Evolutionary conservation across 1,139 yeast genomes (phyloP).

Genomic region (Zygoascus hellenicus): DNA sequence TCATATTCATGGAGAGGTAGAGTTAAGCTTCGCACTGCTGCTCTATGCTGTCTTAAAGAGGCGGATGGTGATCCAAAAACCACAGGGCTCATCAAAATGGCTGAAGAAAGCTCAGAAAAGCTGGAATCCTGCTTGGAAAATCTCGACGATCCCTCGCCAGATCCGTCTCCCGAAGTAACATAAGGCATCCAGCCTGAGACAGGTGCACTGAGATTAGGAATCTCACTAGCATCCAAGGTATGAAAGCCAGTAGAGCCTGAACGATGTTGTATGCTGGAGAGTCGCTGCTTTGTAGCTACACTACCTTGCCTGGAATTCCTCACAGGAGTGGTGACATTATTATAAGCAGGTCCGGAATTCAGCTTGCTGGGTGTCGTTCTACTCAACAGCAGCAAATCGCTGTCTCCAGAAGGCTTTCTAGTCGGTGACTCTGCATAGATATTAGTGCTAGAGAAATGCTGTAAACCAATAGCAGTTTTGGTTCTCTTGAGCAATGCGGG

Average conservation of each 20-base stretch:
- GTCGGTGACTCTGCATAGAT: conserved; percentile 20
- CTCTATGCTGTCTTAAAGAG: conserved; percentile 27
- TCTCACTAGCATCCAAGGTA: conserved; percentile 15
- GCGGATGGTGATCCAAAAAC: conserved; percentile 25
- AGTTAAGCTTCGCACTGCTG: conserved; percentile 36
- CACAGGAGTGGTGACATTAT: not conserved
- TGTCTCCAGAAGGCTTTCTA: conserved; percentile 12
- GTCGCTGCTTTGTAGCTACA: conserved; percentile 4
- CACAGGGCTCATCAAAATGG: conserved; percentile 10
- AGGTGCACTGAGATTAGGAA: conserved; percentile 17
- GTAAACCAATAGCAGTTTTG: conserved; percentile 36
- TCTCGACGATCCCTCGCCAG: conserved; percentile 7
- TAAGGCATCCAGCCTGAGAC: conserved; percentile 12
- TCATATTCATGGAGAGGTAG: conserved; percentile 30
- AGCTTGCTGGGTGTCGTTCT: conserved; percentile 4
- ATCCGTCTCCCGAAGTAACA: conserved; percentile 6
- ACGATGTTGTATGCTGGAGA: conserved; percentile 1
- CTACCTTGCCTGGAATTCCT: conserved; percentile 3
- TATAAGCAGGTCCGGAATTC: not conserved
- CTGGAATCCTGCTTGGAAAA: conserved; percentile 5
- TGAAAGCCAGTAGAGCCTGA: not conserved
- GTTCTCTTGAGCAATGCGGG: conserved; percentile 28
- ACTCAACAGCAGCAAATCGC: conserved; percentile 7
- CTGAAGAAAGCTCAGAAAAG: conserved; percentile 1
- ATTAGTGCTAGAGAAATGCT: conserved; percentile 23